These are phyloP conservation scores for Lachancea nothofagi DNA, from an alignment of 805 yeast species.

Conservation along the genomic window DNA sequence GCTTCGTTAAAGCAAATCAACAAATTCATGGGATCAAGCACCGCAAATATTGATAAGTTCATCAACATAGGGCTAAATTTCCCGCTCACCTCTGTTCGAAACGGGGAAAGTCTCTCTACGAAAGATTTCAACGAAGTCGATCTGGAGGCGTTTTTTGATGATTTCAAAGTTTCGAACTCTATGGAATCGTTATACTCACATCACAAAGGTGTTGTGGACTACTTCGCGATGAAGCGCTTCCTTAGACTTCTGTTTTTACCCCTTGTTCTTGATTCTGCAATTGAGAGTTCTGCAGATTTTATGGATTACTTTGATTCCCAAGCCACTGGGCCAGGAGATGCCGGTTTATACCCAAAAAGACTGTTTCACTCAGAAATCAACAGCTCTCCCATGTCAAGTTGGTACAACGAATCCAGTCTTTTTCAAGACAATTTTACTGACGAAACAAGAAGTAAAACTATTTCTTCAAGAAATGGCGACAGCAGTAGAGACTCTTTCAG, in stretches of 20 bases:
- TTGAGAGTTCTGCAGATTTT: conserved; percentile 5
- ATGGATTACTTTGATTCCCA: neutral
- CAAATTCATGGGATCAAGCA: conserved; percentile 11
- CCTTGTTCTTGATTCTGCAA: conserved; percentile 11
- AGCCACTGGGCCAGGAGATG: neutral
- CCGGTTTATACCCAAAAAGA: neutral
- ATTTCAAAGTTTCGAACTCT: conserved; percentile 5
- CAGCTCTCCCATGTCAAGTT: conserved; percentile 10
- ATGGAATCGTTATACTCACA: conserved; percentile 1
- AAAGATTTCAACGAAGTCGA: conserved; percentile 19
- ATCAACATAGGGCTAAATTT: conserved; percentile 20
- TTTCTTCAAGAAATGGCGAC: conserved; percentile 5
- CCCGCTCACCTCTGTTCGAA: conserved; percentile 15
- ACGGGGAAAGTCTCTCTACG: neutral
- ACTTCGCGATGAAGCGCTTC: conserved; percentile 5
- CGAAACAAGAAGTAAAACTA: neutral
- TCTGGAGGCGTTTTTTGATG: conserved; percentile 13
- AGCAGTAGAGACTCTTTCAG: neutral
- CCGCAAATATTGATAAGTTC: conserved; percentile 18
- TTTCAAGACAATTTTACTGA: conserved; percentile 1
- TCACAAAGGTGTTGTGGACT: conserved; percentile 4
- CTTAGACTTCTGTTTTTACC: conserved; percentile 16
- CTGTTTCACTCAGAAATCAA: conserved; percentile 1
- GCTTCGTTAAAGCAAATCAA: conserved; percentile 12
- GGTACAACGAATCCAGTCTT: conserved; percentile 7